Evolutionary conservation across 1,284 basidiomycete genomes (phyloP).

Genomic region (Volvariella volvacea): DNA sequence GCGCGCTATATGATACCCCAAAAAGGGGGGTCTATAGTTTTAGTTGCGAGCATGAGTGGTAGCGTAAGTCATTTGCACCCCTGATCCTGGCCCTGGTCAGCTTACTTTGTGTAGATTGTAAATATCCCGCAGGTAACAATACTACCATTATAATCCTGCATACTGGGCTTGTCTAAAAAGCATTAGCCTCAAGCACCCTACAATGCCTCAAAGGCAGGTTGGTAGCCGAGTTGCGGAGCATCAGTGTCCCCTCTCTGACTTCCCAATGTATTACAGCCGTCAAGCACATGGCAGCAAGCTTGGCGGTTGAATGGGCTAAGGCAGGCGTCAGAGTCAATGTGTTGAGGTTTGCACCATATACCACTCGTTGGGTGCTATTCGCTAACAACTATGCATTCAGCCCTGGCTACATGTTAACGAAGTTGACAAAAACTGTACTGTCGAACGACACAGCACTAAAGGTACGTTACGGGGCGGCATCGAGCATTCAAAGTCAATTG

Average conservation of each 20-base stretch:
- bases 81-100: not conserved
- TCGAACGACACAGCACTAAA: slow-evolving; percentile 67
- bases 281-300: slow-evolving; percentile 80
- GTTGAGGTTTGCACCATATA: slow-evolving; percentile 48
- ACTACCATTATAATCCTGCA: slow-evolving; percentile 1
- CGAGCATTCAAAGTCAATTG: slow-evolving; percentile 1
- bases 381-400: slow-evolving; percentile 27
- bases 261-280: slow-evolving; percentile 45
- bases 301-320: slow-evolving; percentile 90
- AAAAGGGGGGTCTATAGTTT: slow-evolving; percentile 76
- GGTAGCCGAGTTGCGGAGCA: slow-evolving; percentile 13
- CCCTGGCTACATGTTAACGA: slow-evolving; percentile 88
- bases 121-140: slow-evolving; percentile 70
- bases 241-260: not conserved
- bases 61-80: slow-evolving; percentile 45
- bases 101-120: slow-evolving; percentile 51
- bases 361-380: not conserved
- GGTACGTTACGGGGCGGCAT: slow-evolving; percentile 31
- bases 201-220: slow-evolving; percentile 89
- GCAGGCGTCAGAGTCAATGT: slow-evolving; percentile 78
- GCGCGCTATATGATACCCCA: slow-evolving; percentile 75
- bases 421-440: slow-evolving; percentile 76
- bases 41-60: slow-evolving; percentile 89
- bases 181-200: slow-evolving; percentile 87
- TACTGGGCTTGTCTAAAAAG: not conserved